phyloP scores from a whole-genome alignment of 2,329 filamentous ascomycete species.

The Gremmenia infestans region DNA sequence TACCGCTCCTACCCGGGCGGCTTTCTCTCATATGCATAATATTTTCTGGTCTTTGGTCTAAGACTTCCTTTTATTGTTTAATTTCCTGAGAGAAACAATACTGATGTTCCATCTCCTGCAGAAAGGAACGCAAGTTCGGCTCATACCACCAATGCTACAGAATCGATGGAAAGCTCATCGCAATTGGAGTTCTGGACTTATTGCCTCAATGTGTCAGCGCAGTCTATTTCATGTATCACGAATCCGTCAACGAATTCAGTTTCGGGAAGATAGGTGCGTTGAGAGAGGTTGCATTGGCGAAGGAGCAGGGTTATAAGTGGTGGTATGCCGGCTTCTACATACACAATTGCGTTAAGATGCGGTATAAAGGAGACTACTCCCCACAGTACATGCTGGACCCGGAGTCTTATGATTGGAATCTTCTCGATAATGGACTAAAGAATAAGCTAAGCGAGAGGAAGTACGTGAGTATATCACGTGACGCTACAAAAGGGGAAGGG shows the following conservation, averaged over 20 bases:
- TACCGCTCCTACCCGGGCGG: too few species aligned
- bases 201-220: constrained; percentile 73
- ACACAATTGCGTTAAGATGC: constrained; percentile 76
- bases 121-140: constrained; percentile 49
- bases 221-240: constrained; percentile 79
- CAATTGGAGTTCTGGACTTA: constrained; percentile 71
- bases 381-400: constrained; percentile 73
- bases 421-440: constrained; percentile 50
- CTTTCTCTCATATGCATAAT: too few species aligned
- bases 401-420: constrained; percentile 57
- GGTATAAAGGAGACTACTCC: constrained; percentile 75
- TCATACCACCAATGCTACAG: constrained; percentile 81
- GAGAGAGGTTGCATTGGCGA: constrained; percentile 65
- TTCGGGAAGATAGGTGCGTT: constrained; percentile 75
- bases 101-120: too few species aligned
- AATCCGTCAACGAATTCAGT: constrained; percentile 62
- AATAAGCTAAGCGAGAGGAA: constrained; percentile 33
- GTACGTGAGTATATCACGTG: constrained; percentile 23
- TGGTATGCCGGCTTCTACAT: constrained; percentile 85
- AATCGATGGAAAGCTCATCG: constrained; percentile 69
- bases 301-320: constrained; percentile 66
- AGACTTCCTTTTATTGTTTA: too few species aligned
- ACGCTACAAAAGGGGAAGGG: neutral
- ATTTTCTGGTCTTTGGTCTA: too few species aligned
- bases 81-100: too few species aligned